Base-by-base conservation (phyloP, 805 yeast genomes). In the Candida taoyuanica region DNA sequence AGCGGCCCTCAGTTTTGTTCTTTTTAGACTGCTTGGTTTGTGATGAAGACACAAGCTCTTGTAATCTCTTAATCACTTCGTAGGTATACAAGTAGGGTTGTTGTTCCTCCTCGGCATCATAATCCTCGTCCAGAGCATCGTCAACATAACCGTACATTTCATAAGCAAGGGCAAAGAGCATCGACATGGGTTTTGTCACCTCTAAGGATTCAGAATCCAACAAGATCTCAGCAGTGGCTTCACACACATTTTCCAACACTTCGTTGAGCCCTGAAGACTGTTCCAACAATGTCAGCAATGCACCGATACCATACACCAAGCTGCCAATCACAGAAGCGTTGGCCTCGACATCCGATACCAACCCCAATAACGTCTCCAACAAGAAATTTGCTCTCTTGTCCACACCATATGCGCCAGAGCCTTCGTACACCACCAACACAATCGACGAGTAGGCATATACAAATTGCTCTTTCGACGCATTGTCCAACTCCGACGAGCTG, bases 11-110 rank as follows among this genome's bases (percentile, higher is more conserved):
- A 42, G 71, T 72, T 54, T 76, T 80, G 44, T 78, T 85, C 51
- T 74, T 76, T 48, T 81, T 81, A 19, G 81, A 72, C 3, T 78
- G 53, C 36, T 68, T 74, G 41, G 78, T 78, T 5, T 79, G 64
- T 0, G 83, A 73, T 17, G 73, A 69, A 30, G 67, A 70, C 1
- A 74, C 60, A 30, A 79, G 60, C 25, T 67, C 59, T 18, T 64
- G 62, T 21, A 75, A 55, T 4, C 63, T 63, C 16, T 58, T 51
- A 21, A 63, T 55, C 8, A 78, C 50, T 18, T 70, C 71, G 34
- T 70, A 77, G 23, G 68, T 70, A 44, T 78, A 81, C 37, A 66
- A 62, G 53, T 73, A 76, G 3, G 84, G 84, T 43, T 68, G 64
- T 14, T 64, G 64, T 43, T 68, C 66, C 43, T 59, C 71, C 14